Evolutionary conservation across 805 yeast genomes (phyloP), one percentile per base, ranked within the genome.

Genomic region (Yarrowia divulgata): DNA sequence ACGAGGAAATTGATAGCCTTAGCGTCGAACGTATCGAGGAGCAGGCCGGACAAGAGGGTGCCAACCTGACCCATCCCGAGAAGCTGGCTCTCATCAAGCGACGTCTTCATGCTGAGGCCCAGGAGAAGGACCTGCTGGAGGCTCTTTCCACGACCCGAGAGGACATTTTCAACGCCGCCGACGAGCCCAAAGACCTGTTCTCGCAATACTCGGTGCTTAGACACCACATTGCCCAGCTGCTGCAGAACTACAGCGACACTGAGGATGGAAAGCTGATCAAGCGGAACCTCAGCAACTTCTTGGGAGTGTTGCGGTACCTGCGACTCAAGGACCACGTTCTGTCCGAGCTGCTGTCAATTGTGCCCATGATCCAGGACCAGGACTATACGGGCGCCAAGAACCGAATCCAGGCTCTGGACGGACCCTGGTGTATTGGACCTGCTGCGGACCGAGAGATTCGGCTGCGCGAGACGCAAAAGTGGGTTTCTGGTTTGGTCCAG

Each of bases 21-120:
- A 42, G 45, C 40, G 42, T 12, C 7, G 66, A 40, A 32, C 50
- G 52, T 3, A 42, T 60, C 16, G 46, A 32, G 14, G 66, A 60
- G 66, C 66, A 43, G 32, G 66, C 66, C 6, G 66, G 66, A 18
- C 52, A 48, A 19, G 66, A 43, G 37, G 52, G 34, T 1, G 66
- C 50, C 18, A 12, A 3, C 9, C 42, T 43, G 34, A 13, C 52
- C 39, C 66, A 34, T 19, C 66, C 13, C 14, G 66, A 45, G 42
- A 43, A 45, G 42, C 52, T 60, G 52, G 66, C 66, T 8, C 18
- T 60, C 52, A 60, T 60, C 42, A 60, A 60, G 42, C 66, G 66
- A 19, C 52, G 52, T 3, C 66, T 43, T 10, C 52, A 60, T 13
- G 43, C 50, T 34, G 66, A 32, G 52, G 40, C 52, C 19, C 42